A percentile compares a stretch with the other conserved stretches of the same genome.
Evolutionary conservation across 257 asterid species (phyloP).

Genomic region (Thymus quinquecostatus): DNA sequence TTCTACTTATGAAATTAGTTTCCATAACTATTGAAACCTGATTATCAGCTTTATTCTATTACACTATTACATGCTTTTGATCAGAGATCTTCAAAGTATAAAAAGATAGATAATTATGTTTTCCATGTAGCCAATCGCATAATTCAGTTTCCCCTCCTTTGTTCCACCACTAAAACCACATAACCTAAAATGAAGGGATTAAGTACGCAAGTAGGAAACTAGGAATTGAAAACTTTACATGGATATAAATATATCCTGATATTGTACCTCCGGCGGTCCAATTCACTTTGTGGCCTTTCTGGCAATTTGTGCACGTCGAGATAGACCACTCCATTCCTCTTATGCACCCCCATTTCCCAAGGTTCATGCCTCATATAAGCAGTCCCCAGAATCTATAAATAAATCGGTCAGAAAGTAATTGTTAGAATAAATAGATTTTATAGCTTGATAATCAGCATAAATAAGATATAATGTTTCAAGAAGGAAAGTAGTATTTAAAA

Average conservation of each 20-base stretch:
- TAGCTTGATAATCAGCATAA: constrained; percentile 13
- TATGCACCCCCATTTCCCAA: constrained; percentile 99
- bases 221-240: too few species aligned
- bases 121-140: neutral
- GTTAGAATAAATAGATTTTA: neutral
- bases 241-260: constrained; percentile 13
- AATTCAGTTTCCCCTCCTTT: constrained; percentile 2
- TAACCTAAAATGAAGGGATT: constrained; percentile 12
- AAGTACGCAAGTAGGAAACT: neutral
- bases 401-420: constrained; percentile 19
- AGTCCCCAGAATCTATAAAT: constrained; percentile 82
- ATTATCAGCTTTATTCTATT: constrained; percentile 5
- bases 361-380: constrained; percentile 91
- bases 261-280: constrained; percentile 81
- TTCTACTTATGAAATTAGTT: too few species aligned
- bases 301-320: constrained; percentile 94
- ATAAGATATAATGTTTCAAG: constrained; percentile 2
- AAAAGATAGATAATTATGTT: neutral
- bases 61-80: neutral
- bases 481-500: constrained; percentile 15
- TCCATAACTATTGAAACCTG: neutral
- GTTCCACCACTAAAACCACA: neutral
- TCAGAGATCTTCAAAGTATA: neutral
- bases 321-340: constrained; percentile 88
- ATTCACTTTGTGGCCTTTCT: constrained; percentile 88